Evolutionary conservation across 768 basidiomycete genomes (phyloP).

Genomic region (Leccinum subgranulosum): DNA sequence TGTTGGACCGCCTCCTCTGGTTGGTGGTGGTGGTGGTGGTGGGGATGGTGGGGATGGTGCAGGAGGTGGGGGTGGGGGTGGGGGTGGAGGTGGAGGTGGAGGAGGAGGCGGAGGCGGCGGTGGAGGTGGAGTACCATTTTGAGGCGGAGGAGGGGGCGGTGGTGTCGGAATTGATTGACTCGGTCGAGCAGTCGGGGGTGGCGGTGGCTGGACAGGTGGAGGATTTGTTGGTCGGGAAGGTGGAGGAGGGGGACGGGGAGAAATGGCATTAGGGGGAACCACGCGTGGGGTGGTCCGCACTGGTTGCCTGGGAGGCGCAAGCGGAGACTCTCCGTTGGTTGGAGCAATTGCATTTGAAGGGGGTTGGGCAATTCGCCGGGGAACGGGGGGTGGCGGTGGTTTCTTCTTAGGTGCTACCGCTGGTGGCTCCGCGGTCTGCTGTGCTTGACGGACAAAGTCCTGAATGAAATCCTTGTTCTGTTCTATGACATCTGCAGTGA

Average conservation of each 20-base stretch:
- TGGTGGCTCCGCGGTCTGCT: constrained; percentile 31
- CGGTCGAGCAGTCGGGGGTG: constrained; percentile 12
- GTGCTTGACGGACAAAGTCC: constrained; percentile 61
- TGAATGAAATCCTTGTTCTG: constrained; percentile 89
- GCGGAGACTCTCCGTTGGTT: constrained; percentile 17
- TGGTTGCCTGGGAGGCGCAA: constrained; percentile 31
- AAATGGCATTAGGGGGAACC: constrained; percentile 10
- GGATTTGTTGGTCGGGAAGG: constrained; percentile 32
- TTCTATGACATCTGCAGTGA: constrained; percentile 65
- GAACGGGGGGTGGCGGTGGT: constrained; percentile 36
- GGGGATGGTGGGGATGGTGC: constrained; percentile 20
- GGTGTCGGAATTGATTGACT: constrained; percentile 33
- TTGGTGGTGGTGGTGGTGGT: constrained; percentile 39
- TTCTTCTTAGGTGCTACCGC: constrained; percentile 46
- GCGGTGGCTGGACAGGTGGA: constrained; percentile 34
- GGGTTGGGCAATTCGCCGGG: constrained; percentile 28
- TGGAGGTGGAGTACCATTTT: constrained; percentile 6
- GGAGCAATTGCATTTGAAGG: constrained; percentile 26
- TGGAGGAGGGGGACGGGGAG: constrained; percentile 16
- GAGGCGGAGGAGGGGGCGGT: constrained; percentile 26
- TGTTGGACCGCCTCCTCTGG: too few species aligned
- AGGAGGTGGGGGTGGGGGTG: constrained; percentile 34
- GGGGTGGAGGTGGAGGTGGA: constrained; percentile 37
- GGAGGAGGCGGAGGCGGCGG: constrained; percentile 38
- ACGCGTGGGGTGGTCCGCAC: constrained; percentile 3